Percentiles rank a stretch among this genome's conserved stretches.
These are phyloP conservation scores for Phaeodactylum tricornutum DNA, from an alignment of 108 stramenopile genomes.

Conservation along the genomic window DNA sequence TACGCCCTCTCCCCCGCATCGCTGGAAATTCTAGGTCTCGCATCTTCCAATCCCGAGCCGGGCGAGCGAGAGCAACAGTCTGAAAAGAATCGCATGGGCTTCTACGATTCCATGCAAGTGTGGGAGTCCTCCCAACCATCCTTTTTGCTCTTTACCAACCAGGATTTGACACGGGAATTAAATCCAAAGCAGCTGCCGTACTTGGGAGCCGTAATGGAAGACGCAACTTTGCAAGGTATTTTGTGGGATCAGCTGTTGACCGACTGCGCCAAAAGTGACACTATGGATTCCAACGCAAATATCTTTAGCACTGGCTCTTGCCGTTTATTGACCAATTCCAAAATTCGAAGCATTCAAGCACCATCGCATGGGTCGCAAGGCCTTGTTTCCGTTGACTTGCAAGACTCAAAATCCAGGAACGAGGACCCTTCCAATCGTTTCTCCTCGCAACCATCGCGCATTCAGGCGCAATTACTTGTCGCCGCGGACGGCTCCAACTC, in stretches of 20 bases:
- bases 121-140: slow-evolving; percentile 78
- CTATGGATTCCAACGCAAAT: not conserved
- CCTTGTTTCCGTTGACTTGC: not conserved
- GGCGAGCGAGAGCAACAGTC: not conserved
- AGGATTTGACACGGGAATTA: slow-evolving; percentile 5
- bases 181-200: no score
- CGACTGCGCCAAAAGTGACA: not conserved
- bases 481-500: slow-evolving; percentile 82
- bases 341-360: not conserved
- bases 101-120: slow-evolving; percentile 80
- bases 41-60: slow-evolving; percentile 3
- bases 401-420: not conserved
- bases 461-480: slow-evolving; percentile 43
- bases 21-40: slow-evolving; percentile 35
- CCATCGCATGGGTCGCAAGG: not conserved
- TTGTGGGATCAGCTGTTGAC: slow-evolving; percentile 39
- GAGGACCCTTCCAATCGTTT: no score
- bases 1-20: slow-evolving; percentile 75
- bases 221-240: slow-evolving; percentile 38
- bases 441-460: no score
- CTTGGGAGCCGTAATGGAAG: slow-evolving; percentile 70
- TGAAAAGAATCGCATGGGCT: slow-evolving; percentile 11
- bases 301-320: no score
- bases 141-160: slow-evolving; percentile 36
- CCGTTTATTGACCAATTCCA: not conserved